These are phyloP conservation scores for Aureobasidium musti DNA, from an alignment of 2,329 filamentous ascomycete genomes.

Conservation along the genomic window DNA sequence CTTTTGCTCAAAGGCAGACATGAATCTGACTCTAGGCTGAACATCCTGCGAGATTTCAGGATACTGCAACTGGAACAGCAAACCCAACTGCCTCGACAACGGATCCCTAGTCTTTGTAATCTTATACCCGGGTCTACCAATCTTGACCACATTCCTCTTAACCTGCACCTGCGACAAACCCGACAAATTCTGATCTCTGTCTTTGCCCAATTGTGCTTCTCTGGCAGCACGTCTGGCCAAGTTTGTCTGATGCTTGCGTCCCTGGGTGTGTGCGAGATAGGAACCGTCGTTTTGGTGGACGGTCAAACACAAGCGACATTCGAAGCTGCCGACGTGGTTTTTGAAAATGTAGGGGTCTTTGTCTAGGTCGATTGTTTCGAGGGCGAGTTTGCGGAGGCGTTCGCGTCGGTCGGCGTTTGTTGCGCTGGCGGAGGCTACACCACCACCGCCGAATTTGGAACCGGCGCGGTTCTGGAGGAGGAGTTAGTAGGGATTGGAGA, in stretches of 20 bases:
- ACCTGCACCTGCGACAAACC: conserved; percentile 71
- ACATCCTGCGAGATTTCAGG: conserved; percentile 80
- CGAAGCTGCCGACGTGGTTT: conserved; percentile 97
- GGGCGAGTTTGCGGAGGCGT: conserved; percentile 93
- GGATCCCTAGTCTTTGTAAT: conserved; percentile 95
- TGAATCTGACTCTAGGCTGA: conserved; percentile 85
- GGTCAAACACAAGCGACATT: conserved; percentile 94
- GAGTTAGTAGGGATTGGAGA: conserved; percentile 28
- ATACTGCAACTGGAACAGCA: conserved; percentile 96
- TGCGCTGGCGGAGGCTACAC: conserved; percentile 88
- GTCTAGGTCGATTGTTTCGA: conserved; percentile 98
- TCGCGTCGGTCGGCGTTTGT: conserved; percentile 97
- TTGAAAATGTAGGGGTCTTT: conserved; percentile 99
- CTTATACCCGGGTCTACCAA: conserved; percentile 93
- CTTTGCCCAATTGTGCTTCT: conserved; percentile 85
- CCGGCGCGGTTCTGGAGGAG: conserved; percentile 79
- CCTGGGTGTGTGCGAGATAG: conserved; percentile 97
- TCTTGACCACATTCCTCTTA: conserved; percentile 87
- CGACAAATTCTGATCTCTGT: conserved; percentile 59
- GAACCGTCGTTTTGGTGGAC: conserved; percentile 99
- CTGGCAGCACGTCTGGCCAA: conserved; percentile 92
- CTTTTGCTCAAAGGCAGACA: conserved; percentile 96
- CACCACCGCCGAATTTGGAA: conserved; percentile 96
- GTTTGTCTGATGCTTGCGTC: conserved; percentile 98
- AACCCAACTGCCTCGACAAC: conserved; percentile 79